A percentile compares a stretch with the other conserved stretches of the same genome.
phyloP scores from a whole-genome alignment of 495 filamentous ascomycete species.

The Penicillium daleae region DNA sequence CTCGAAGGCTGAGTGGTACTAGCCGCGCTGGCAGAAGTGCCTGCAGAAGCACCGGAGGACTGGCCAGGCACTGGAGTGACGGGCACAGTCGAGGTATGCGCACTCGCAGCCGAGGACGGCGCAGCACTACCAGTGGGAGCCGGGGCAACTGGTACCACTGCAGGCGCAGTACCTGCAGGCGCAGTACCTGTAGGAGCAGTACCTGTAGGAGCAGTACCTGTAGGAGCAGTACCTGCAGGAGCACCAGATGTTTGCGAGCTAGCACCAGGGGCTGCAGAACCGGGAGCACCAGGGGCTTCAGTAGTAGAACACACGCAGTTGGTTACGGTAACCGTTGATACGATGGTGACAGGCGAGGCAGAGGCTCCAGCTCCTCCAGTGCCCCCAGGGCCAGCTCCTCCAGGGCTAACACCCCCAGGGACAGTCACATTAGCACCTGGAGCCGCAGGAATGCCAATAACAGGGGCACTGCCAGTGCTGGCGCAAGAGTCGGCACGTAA shows the following conservation, averaged over 20 bases:
- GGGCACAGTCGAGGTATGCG: background rate
- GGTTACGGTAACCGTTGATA: slow-evolving; percentile 30
- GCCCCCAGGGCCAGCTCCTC: background rate
- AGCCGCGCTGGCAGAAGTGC: background rate
- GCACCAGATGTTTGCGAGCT: slow-evolving; percentile 4
- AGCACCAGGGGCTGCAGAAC: background rate
- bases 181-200: slow-evolving; percentile 1
- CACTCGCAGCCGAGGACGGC: background rate
- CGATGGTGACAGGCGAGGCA: background rate
- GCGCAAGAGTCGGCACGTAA: slow-evolving; percentile 54
- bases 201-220: background rate
- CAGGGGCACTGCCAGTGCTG: slow-evolving; percentile 19
- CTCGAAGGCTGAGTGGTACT: background rate
- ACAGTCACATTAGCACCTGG: background rate
- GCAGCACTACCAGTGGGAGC: slow-evolving; percentile 3
- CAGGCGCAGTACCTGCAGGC: background rate
- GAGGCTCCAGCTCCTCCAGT: background rate
- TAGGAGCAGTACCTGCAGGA: background rate
- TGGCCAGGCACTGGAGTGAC: background rate
- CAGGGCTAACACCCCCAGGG: background rate
- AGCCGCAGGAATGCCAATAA: background rate
- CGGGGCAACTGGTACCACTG: background rate
- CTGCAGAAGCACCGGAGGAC: background rate
- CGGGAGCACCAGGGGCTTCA: slow-evolving; percentile 16
- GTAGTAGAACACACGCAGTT: slow-evolving; percentile 26